Conservation (phyloP, 1,284 basidiomycete genomes). For the Cryptococcus wingfieldii region DNA sequence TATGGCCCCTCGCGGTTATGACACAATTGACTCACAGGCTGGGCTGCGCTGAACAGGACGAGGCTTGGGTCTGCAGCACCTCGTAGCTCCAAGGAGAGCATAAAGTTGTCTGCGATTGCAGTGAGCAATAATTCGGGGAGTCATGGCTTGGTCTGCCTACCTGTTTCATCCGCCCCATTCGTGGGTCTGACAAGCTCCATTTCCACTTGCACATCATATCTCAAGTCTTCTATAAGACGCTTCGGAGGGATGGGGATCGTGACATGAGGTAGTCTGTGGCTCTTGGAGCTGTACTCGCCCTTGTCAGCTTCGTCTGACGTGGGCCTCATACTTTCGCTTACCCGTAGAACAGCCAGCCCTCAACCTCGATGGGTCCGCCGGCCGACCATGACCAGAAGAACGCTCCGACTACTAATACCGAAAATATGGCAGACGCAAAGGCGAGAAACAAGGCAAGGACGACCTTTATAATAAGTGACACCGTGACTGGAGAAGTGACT, state of each 20-base stretch:
- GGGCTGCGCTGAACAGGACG: slow-evolving; percentile 32
- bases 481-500: slow-evolving; percentile 43
- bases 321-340: slow-evolving; percentile 8
- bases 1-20: background rate
- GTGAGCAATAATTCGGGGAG: no score
- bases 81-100: slow-evolving; percentile 44
- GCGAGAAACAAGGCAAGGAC: slow-evolving; percentile 34
- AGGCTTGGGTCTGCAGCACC: slow-evolving; percentile 24
- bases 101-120: slow-evolving; percentile 39
- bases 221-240: slow-evolving; percentile 43
- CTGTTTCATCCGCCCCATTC: slow-evolving; percentile 28
- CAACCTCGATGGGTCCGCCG: slow-evolving; percentile 42
- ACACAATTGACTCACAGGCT: slow-evolving; percentile 32
- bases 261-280: slow-evolving; percentile 41
- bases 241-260: slow-evolving; percentile 31
- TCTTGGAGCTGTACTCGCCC: slow-evolving; percentile 26
- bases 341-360: slow-evolving; percentile 49
- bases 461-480: slow-evolving; percentile 40
- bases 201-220: slow-evolving; percentile 48
- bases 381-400: slow-evolving; percentile 49
- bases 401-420: slow-evolving; percentile 41
- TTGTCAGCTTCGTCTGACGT: background rate
- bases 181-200: slow-evolving; percentile 46
- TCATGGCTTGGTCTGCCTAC: slow-evolving; percentile 18
- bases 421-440: slow-evolving; percentile 36